Evolutionary conservation across 805 yeast genomes (phyloP), one percentile per base, ranked within the genome.

Genomic region (Candida corydali): DNA sequence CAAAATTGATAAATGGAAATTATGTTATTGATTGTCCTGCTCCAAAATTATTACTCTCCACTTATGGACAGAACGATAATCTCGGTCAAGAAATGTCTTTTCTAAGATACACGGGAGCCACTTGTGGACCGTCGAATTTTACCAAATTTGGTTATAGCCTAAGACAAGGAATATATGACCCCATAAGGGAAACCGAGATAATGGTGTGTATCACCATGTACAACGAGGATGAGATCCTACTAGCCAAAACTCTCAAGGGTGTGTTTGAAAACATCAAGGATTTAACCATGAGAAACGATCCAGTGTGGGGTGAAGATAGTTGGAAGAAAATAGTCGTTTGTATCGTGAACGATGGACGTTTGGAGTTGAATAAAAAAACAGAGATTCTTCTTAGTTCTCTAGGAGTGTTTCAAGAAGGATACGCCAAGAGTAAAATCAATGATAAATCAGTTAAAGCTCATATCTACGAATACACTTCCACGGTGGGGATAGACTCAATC

Each of bases 321-420:
- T 91, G 98, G 98, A 87, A 89, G 49, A 91, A 87, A 52, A 79
- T 91, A 23, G 96, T 87, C 8, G 93, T 93, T 14, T 78, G 86
- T 47, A 76, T 91, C 20, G 89, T 91, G 10, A 83, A 89, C 41
- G 98, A 91, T 63, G 98, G 98, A 42, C 78, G 98, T 51, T 75
- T 78, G 10, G 86, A 88, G 48, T 78, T 91, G 40, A 74, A 86
- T 57, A 84, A 84, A 31, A 71, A 89, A 33, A 75, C 96, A 0
- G 76, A 80, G 51, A 88, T 89, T 7, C 66, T 91, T 20, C 66
- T 91, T 55, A 83, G 93, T 10, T 85, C 95, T 2, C 57, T 91
- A 37, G 98, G 98, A 17, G 83, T 84, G 27, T 91, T 81, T 57
- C 98, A 93, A 61, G 97, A 88, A 42, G 97, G 97, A 0, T 87